phyloP scores from a whole-genome alignment of 169 alveolate species.

The Eimeria maxima region DNA sequence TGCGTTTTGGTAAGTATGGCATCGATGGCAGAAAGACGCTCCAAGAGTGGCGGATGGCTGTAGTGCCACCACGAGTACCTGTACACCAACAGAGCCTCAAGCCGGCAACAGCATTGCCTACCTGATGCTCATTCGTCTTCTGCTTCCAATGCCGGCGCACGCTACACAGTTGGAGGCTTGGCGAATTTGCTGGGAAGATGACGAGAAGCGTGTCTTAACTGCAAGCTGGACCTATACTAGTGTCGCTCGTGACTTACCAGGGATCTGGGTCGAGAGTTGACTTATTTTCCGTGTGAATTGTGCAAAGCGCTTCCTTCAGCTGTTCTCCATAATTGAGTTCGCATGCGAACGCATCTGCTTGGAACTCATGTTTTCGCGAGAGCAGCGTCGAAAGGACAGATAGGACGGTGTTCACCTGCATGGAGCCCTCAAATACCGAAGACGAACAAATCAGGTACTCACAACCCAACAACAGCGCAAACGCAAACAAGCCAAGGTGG shows the following conservation, averaged over 20 bases:
- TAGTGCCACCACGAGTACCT: slow-evolving; percentile 93
- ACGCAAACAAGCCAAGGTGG: neutral
- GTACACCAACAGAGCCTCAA: slow-evolving; percentile 13
- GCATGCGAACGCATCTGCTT: slow-evolving; percentile 94
- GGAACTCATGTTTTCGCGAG: slow-evolving; percentile 89
- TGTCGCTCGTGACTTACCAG: slow-evolving; percentile 61
- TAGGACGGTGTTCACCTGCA: slow-evolving; percentile 84
- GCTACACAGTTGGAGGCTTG: neutral
- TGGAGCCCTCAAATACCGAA: neutral
- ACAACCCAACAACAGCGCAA: slow-evolving; percentile 41
- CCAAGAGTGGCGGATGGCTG: slow-evolving; percentile 93
- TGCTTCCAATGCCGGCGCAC: neutral
- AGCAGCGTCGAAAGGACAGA: slow-evolving; percentile 82
- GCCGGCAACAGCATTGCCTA: neutral
- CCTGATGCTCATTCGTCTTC: neutral
- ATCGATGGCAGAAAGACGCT: slow-evolving; percentile 89
- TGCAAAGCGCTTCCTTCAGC: slow-evolving; percentile 88
- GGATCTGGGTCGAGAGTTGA: slow-evolving; percentile 88
- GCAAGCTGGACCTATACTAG: neutral
- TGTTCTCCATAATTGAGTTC: slow-evolving; percentile 88
- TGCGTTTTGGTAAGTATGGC: slow-evolving; percentile 48
- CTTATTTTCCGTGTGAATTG: slow-evolving; percentile 88
- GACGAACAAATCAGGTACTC: slow-evolving; percentile 22
- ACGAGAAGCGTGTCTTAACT: neutral
- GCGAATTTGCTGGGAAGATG: neutral